Evolutionary conservation across 306 rosid species (phyloP).

Genomic region (Comarum palustre): DNA sequence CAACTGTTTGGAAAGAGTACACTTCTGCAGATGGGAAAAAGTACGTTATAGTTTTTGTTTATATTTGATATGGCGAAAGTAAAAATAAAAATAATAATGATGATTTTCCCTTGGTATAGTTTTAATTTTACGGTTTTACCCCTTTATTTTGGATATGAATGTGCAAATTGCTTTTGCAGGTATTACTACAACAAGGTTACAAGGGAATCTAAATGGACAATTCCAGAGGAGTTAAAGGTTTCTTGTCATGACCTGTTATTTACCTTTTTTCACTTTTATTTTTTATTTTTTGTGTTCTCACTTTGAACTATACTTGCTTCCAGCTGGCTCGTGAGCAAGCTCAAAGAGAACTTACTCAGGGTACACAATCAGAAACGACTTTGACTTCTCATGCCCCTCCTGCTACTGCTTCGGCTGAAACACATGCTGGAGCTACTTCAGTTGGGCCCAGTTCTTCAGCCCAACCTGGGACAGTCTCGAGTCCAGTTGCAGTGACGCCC

Average conservation of each 20-base stretch:
- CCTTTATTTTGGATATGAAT: constrained; percentile 5
- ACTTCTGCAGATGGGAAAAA: constrained; percentile 91
- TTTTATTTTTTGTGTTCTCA: constrained; percentile 5
- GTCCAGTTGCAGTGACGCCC: constrained; percentile 80
- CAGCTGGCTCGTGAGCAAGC: constrained; percentile 97
- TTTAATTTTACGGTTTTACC: too few relatives aligned
- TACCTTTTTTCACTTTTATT: background rate
- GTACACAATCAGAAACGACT: constrained; percentile 48
- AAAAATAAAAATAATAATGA: background rate
- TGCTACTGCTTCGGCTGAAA: constrained; percentile 42
- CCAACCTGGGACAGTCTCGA: constrained; percentile 49
- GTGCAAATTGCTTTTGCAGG: constrained; percentile 48
- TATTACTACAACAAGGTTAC: constrained; percentile 92
- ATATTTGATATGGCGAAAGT: background rate
- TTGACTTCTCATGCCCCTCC: constrained; percentile 40
- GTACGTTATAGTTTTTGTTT: constrained; percentile 39
- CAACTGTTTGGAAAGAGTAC: constrained; percentile 98
- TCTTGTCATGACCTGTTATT: constrained; percentile 22
- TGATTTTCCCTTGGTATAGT: constrained; percentile 13
- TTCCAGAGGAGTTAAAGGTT: constrained; percentile 98
- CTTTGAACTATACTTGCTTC: constrained; percentile 28
- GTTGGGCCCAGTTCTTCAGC: constrained; percentile 39
- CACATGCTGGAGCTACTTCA: constrained; percentile 40
- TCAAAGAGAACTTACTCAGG: constrained; percentile 56
- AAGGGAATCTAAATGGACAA: constrained; percentile 92